phyloP scores from a whole-genome alignment of 1,139 yeast species.

The Zhuliangozyma parablackwelliae region DNA sequence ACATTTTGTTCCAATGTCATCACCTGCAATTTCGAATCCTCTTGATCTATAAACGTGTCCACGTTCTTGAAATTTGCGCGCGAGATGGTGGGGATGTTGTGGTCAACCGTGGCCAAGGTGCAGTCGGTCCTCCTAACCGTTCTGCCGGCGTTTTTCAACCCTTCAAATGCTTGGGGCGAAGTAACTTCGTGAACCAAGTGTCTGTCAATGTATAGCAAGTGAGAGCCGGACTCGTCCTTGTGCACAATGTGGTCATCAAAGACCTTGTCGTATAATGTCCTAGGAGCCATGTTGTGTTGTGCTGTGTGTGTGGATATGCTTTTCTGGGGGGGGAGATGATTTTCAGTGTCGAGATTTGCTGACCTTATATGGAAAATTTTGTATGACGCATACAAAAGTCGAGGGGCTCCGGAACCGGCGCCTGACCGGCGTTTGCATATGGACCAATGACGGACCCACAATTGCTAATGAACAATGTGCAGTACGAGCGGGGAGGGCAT shows the following conservation, averaged over 20 bases:
- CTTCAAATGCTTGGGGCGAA: conserved; percentile 98
- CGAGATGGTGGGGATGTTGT: conserved; percentile 90
- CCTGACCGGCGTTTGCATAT: no score
- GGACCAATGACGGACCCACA: no score
- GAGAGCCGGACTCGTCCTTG: conserved; percentile 81
- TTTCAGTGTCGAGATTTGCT: no score
- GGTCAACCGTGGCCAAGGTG: conserved; percentile 96
- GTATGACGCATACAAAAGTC: no score
- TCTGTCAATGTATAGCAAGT: conserved; percentile 85
- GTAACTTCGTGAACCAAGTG: conserved; percentile 97
- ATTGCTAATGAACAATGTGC: no score
- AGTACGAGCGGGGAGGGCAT: no score
- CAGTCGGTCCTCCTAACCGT: conserved; percentile 88
- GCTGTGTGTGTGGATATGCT: no score
- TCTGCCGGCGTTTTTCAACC: conserved; percentile 82
- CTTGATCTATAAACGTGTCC: conserved; percentile 81
- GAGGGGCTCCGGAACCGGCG: no score
- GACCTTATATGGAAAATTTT: no score
- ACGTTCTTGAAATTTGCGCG: conserved; percentile 71
- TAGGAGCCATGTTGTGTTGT: conserved; percentile 28
- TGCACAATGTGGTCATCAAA: conserved; percentile 92
- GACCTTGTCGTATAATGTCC: conserved; percentile 91
- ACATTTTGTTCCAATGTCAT: conserved; percentile 90
- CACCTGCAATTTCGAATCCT: conserved; percentile 89
- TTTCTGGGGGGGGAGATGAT: no score